phyloP scores from a whole-genome alignment of 73 alveolate genomes.

The Paramecium sonneborni region DNA sequence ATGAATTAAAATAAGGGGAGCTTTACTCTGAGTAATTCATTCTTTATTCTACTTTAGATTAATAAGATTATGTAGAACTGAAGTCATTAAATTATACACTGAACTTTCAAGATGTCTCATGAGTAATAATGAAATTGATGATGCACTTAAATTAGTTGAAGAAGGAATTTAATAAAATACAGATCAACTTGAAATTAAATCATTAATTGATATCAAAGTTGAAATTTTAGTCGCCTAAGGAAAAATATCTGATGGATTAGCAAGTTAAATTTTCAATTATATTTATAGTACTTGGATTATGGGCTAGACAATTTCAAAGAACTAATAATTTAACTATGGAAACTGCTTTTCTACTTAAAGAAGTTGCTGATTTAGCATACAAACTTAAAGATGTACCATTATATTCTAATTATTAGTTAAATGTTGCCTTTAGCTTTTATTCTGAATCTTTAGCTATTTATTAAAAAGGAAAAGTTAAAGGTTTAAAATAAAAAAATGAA shows the following conservation, averaged over 20 bases:
- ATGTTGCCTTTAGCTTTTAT: not conserved
- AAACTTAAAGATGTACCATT: not conserved
- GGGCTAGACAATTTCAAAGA: too few species aligned
- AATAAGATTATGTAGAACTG: not conserved
- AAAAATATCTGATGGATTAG: conserved; percentile 3
- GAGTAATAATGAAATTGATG: not conserved
- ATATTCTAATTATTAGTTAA: not conserved
- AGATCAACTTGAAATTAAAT: not conserved
- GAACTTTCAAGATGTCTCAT: not conserved
- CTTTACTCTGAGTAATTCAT: not conserved
- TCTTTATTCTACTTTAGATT: not conserved
- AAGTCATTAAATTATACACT: not conserved
- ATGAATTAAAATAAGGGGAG: not conserved
- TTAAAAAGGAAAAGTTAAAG: not conserved
- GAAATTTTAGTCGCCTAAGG: not conserved
- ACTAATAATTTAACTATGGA: conserved; percentile 1
- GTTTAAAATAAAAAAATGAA: not conserved
- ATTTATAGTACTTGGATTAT: not conserved
- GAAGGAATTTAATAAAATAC: conserved; percentile 1
- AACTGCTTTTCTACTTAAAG: not conserved
- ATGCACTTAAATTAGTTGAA: not conserved
- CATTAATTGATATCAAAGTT: conserved; percentile 16
- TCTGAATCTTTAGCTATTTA: not conserved
- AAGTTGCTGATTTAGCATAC: not conserved
- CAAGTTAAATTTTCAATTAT: not conserved